Evolutionary conservation across 192 early-diverging fungal genomes (phyloP), one percentile per base, ranked within the genome.

Genomic region (Coemansia sp.): DNA sequence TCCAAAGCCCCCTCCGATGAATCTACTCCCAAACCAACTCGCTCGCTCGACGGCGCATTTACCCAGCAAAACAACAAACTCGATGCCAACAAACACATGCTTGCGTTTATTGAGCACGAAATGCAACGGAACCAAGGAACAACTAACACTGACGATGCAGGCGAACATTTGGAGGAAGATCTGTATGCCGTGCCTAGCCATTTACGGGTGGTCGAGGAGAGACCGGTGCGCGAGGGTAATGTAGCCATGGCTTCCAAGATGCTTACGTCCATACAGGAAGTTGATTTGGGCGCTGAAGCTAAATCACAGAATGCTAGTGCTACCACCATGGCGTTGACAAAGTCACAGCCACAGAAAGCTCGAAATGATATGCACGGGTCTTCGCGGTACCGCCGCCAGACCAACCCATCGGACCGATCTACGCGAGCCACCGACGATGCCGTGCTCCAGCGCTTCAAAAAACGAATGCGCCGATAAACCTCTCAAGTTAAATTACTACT

Each of bases 181-280:
- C 69, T 90, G 23, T 93, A 88, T 66, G 77, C 84, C 22, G 66
- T 91, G 11, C 91, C 91, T 1, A 80, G 86, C 23, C 87, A 90
- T 66, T 60, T 83, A 57, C 66, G 84, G 78, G 76, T 86, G 27
- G 58, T 76, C 11, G 82, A 82, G 23, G 65, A 76, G 43, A 87
- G 88, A 58, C 89, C 88, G 1, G 85, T 92, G 29, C 78, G 82
- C 9, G 93, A 97, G 64, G 94, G 93, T 11, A 94, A 90, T 60
- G 92, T 93, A 5, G 88, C 93, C 23, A 79, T 92, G 27, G 93
- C 93, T 3, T 85, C 92, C 15, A 85, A 88, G 10, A 94, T 97
- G 92, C 67, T 97, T 32, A 93, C 92, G 5, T 92, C 92, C 4
- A 94, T 97, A 61, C 94, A 93, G 7, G 93, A 95, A 69, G 90